phyloP scores from a whole-genome alignment of 176 grass and related monocot species.

The Pontederia paniculata region DNA sequence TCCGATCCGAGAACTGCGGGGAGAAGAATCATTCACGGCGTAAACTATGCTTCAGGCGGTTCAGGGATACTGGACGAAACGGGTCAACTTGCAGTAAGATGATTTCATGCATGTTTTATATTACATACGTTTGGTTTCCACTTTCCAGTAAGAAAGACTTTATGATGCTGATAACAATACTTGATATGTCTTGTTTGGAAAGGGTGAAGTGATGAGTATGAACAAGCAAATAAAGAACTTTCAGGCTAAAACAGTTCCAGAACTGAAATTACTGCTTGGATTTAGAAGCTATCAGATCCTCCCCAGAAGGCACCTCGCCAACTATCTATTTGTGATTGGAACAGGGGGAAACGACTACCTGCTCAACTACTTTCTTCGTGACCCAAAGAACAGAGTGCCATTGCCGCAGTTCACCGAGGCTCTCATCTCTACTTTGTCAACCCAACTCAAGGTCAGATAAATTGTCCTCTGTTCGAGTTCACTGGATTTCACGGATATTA shows the following conservation, averaged over 20 bases:
- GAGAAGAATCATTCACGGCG: slow-evolving; percentile 22
- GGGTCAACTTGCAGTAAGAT: slow-evolving; percentile 21
- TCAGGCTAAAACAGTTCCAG: slow-evolving; percentile 32
- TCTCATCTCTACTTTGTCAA: slow-evolving; percentile 27
- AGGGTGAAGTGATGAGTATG: slow-evolving; percentile 43
- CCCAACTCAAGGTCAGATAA: slow-evolving; percentile 31
- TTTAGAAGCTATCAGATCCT: slow-evolving; percentile 9
- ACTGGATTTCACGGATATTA: too few species aligned
- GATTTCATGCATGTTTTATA: background rate
- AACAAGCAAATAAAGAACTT: slow-evolving; percentile 45
- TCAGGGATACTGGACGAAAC: slow-evolving; percentile 61
- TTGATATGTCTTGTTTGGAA: background rate
- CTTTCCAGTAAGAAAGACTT: background rate
- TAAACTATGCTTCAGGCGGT: slow-evolving; percentile 67
- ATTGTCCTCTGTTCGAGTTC: too few species aligned
- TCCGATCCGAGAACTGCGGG: slow-evolving; percentile 36
- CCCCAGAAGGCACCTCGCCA: slow-evolving; percentile 24
- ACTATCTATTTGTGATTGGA: slow-evolving; percentile 44
- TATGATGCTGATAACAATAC: background rate
- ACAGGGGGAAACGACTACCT: slow-evolving; percentile 53
- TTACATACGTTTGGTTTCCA: background rate
- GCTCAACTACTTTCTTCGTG: slow-evolving; percentile 41
- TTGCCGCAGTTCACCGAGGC: slow-evolving; percentile 31
- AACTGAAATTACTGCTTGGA: slow-evolving; percentile 23
- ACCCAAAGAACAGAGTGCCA: background rate